Evolutionary conservation across 1,284 basidiomycete genomes (phyloP).

Genomic region (Ceratobasidium sp.): DNA sequence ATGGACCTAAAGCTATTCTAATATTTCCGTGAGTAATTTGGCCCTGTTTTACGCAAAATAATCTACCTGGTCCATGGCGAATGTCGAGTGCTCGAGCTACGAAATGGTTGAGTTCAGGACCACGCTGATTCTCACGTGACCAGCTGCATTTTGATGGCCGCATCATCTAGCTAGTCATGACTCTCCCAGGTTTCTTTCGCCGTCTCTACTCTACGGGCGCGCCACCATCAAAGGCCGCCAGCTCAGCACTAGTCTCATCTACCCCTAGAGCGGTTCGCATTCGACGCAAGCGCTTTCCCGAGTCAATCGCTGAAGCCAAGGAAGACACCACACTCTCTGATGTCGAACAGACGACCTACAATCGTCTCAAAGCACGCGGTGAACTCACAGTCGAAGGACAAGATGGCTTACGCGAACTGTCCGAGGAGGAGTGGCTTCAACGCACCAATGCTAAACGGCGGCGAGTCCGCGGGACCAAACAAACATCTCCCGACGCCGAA

Average conservation of each 20-base stretch:
- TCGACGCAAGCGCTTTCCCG: constrained; percentile 64
- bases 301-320: constrained; percentile 61
- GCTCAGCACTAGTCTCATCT: constrained; percentile 70
- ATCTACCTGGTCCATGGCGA: constrained; percentile 26
- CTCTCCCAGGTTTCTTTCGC: constrained; percentile 51
- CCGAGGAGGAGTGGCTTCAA: constrained; percentile 68
- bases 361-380: constrained; percentile 66
- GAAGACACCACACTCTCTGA: constrained; percentile 64
- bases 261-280: constrained; percentile 75
- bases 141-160: neutral
- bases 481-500: constrained; percentile 50
- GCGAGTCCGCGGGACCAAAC: constrained; percentile 70
- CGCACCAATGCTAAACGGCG: constrained; percentile 65
- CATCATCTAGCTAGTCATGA: constrained; percentile 8
- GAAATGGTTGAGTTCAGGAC: constrained; percentile 17
- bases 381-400: constrained; percentile 61
- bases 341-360: constrained; percentile 69
- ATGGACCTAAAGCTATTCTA: constrained; percentile 35
- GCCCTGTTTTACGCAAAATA: neutral
- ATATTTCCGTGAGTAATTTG: neutral
- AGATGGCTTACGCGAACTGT: constrained; percentile 53
- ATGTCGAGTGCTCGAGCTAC: neutral
- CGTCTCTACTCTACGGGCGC: constrained; percentile 62
- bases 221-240: constrained; percentile 59
- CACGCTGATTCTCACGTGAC: constrained; percentile 7